Percentiles rank a stretch among this genome's conserved stretches.
These are phyloP conservation scores for Neoarthrinium moseri DNA, from an alignment of 2,329 filamentous ascomycete genomes.

Conservation along the genomic window DNA sequence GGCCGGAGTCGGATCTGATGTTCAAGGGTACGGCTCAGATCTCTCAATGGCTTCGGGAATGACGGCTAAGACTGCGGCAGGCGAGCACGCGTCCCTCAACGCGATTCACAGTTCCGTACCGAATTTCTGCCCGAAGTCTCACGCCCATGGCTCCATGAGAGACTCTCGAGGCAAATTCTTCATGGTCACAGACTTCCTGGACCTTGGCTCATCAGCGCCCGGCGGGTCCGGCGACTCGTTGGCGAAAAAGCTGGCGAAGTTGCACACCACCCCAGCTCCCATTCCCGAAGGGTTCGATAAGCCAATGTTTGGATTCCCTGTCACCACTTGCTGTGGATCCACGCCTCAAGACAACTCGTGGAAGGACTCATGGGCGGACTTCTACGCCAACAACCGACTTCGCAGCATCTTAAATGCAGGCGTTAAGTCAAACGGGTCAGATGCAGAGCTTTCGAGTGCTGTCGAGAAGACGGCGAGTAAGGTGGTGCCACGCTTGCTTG, in stretches of 20 bases:
- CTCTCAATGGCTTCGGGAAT: slow-evolving; percentile 32
- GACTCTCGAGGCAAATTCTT: slow-evolving; percentile 53
- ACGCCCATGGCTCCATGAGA: slow-evolving; percentile 66
- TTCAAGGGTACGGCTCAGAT: slow-evolving; percentile 55
- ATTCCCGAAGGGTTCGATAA: slow-evolving; percentile 54
- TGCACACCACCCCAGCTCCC: slow-evolving; percentile 77
- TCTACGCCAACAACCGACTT: slow-evolving; percentile 77
- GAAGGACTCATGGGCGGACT: slow-evolving; percentile 74
- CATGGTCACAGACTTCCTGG: slow-evolving; percentile 77
- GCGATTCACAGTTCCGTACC: slow-evolving; percentile 73
- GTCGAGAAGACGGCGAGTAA: slow-evolving; percentile 62
- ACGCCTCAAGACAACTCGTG: slow-evolving; percentile 80
- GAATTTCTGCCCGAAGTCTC: slow-evolving; percentile 70
- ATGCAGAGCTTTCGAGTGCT: slow-evolving; percentile 58
- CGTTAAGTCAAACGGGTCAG: slow-evolving; percentile 60
- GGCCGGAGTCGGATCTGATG: slow-evolving; percentile 62
- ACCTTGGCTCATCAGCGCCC: slow-evolving; percentile 50
- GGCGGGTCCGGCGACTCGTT: slow-evolving; percentile 55
- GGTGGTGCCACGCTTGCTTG: slow-evolving; percentile 77
- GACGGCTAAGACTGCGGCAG: slow-evolving; percentile 42
- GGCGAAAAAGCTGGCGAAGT: slow-evolving; percentile 71
- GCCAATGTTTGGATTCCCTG: slow-evolving; percentile 79
- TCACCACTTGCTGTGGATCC: slow-evolving; percentile 81
- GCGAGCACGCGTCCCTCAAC: slow-evolving; percentile 82
- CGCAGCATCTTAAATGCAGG: slow-evolving; percentile 60